Percentiles rank a stretch among this genome's conserved stretches.
These are phyloP conservation scores for Acephala macrosclerotiorum DNA, from an alignment of 2,329 filamentous ascomycete genomes.

Conservation along the genomic window DNA sequence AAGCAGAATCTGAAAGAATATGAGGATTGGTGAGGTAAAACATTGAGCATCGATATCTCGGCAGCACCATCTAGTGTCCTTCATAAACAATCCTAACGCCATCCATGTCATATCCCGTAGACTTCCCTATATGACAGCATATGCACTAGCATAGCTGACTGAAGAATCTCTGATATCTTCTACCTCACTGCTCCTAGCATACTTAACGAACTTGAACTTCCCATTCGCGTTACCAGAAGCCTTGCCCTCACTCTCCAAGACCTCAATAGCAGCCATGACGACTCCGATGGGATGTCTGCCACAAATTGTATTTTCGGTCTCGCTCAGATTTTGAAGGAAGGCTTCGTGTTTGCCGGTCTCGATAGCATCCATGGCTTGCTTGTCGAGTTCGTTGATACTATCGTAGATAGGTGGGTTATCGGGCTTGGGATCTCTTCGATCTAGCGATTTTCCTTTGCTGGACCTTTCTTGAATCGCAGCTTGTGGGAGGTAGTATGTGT, in stretches of 20 bases:
- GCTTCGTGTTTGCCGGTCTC: conserved; percentile 74
- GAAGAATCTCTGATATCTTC: conserved; percentile 75
- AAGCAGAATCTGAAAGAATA: no score
- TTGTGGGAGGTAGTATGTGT: conserved; percentile 76
- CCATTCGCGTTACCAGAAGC: conserved; percentile 42
- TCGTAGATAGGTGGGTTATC: conserved; percentile 73
- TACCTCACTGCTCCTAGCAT: conserved; percentile 84
- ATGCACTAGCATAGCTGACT: conserved; percentile 95
- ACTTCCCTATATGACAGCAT: conserved; percentile 66
- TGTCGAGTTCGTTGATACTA: conserved; percentile 82
- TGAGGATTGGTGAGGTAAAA: no score
- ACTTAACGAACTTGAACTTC: conserved; percentile 77
- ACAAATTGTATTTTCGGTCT: conserved; percentile 91
- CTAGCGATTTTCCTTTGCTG: conserved; percentile 41
- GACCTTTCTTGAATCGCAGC: conserved; percentile 51
- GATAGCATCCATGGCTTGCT: conserved; percentile 84
- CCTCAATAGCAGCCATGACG: conserved; percentile 86
- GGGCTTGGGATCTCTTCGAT: conserved; percentile 44
- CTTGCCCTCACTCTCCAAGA: conserved; percentile 53
- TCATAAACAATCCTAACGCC: neutral
- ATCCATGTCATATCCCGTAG: neutral
- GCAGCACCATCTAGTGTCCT: neutral
- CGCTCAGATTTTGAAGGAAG: conserved; percentile 73
- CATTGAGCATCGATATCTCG: conserved; percentile 9
- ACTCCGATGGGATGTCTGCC: conserved; percentile 95